A percentile compares a stretch with the other conserved stretches of the same genome.
Conservation (phyloP, 768 basidiomycete species). For the Gelatoporia subvermispora region DNA sequence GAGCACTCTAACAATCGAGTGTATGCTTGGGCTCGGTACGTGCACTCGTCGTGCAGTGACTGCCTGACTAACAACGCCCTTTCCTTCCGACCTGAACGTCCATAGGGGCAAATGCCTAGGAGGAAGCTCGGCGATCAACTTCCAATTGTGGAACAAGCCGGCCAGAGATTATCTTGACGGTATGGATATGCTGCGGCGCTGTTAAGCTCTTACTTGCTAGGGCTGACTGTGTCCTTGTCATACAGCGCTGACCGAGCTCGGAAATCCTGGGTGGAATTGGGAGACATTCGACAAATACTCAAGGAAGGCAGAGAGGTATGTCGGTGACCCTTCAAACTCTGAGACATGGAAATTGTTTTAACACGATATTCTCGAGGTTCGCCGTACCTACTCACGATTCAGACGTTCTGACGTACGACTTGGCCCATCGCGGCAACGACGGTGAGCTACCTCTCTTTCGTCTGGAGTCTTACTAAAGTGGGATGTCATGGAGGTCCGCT, state of each 20-base stretch:
- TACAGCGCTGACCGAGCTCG: conserved; percentile 35
- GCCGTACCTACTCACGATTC: neutral
- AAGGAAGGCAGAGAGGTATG: conserved; percentile 36
- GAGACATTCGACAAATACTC: conserved; percentile 34
- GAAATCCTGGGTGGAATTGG: conserved; percentile 54
- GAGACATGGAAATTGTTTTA: too few relatives aligned
- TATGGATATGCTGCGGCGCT: conserved; percentile 3
- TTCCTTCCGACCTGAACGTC: too few relatives aligned
- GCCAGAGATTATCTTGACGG: conserved; percentile 25
- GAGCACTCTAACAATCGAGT: neutral
- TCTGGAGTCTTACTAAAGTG: neutral
- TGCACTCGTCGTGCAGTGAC: neutral
- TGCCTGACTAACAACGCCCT: too few relatives aligned
- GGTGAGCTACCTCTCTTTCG: neutral
- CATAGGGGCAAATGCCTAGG: conserved; percentile 26
- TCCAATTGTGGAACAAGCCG: conserved; percentile 25
- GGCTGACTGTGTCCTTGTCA: neutral
- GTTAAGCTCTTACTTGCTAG: neutral
- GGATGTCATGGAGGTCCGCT: conserved; percentile 10
- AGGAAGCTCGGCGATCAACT: conserved; percentile 42
- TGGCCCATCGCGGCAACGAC: neutral
- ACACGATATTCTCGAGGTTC: too few relatives aligned
- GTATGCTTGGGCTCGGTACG: conserved; percentile 4
- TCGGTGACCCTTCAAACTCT: too few relatives aligned
- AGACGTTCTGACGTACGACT: conserved; percentile 6